Base-by-base conservation (phyloP, 768 basidiomycete genomes). In the Leccinum subtestaceum region DNA sequence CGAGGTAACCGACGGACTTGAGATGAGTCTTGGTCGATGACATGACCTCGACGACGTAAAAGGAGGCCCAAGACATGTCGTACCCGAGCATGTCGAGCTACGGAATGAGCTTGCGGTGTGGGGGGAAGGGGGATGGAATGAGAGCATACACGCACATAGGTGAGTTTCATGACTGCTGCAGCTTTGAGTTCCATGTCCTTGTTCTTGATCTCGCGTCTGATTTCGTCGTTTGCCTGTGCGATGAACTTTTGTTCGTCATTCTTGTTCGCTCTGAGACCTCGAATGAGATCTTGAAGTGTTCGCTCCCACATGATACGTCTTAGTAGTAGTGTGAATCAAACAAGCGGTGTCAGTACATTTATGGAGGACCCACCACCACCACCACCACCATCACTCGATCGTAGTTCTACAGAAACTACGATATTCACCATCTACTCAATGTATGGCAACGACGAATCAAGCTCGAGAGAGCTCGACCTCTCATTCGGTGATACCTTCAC, bases 131-230 rank as follows among this genome's bases (percentile, higher is more conserved):
- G 32, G 4, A 53, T 21, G 19, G 53, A 36, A 27, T 19, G 34
- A 19, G 55, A 19, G 11, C 11, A 12, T 19, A 58, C 59, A 86
- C 94, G 73, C 76, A 97, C 96, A 76, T 98, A 99, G 66, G 92
- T 93, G 60, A 98, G 85, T 76, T 99, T 99, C 73, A 98, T 79
- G 32, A 98, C 86, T 0, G 96, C 97, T 13, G 82, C 95, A 0
- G 95, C 94, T 75, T 99, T 99, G 65, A 98, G 81, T 64, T 93
- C 93, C 93, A 98, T 96, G 70, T 98, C 97, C 66, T 93, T 93
- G 69, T 83, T 84, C 76, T 86, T 90, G 70, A 98, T 86, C 77
- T 99, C 97, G 60, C 83, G 81, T 64, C 93, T 80, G 67, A 97
- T 96, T 78, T 98, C 97, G 56, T 93, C 88, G n/a, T 98, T 86